These are phyloP conservation scores for Phaeosphaeria sp. DNA, from an alignment of 2,329 filamentous ascomycete species.

Conservation along the genomic window DNA sequence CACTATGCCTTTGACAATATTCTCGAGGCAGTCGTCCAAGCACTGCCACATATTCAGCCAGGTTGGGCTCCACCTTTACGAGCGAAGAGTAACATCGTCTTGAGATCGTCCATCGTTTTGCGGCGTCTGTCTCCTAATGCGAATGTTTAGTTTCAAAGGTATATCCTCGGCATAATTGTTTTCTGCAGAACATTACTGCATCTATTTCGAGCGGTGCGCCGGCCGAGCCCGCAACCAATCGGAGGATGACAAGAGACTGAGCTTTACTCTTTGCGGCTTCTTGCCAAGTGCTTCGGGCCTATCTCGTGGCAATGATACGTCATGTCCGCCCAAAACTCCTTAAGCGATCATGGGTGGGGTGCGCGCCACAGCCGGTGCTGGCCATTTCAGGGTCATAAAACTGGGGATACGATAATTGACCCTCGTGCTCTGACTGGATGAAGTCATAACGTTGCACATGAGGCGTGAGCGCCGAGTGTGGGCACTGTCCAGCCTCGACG, in stretches of 20 bases:
- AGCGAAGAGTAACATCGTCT: neutral
- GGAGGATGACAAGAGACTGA: neutral
- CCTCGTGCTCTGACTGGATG: slow-evolving; percentile 5
- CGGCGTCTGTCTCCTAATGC: neutral
- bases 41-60: neutral
- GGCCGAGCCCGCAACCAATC: slow-evolving; percentile 1
- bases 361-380: slow-evolving; percentile 10
- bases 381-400: slow-evolving; percentile 8
- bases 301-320: slow-evolving; percentile 8
- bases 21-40: neutral
- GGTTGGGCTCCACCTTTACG: neutral
- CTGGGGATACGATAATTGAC: slow-evolving; percentile 14
- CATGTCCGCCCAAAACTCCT: slow-evolving; percentile 4
- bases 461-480: slow-evolving; percentile 7
- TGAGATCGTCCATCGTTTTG: neutral
- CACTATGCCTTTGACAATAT: neutral
- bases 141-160: slow-evolving; percentile 8
- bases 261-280: neutral
- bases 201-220: slow-evolving; percentile 9
- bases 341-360: slow-evolving; percentile 3
- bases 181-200: slow-evolving; percentile 9
- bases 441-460: slow-evolving; percentile 14
- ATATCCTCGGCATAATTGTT: slow-evolving; percentile 15
- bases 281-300: slow-evolving; percentile 1
- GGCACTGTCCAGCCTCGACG: slow-evolving; percentile 4